These are phyloP conservation scores for Allantophomopsis cytisporea DNA, from an alignment of 2,329 filamentous ascomycete species.

Conservation along the genomic window DNA sequence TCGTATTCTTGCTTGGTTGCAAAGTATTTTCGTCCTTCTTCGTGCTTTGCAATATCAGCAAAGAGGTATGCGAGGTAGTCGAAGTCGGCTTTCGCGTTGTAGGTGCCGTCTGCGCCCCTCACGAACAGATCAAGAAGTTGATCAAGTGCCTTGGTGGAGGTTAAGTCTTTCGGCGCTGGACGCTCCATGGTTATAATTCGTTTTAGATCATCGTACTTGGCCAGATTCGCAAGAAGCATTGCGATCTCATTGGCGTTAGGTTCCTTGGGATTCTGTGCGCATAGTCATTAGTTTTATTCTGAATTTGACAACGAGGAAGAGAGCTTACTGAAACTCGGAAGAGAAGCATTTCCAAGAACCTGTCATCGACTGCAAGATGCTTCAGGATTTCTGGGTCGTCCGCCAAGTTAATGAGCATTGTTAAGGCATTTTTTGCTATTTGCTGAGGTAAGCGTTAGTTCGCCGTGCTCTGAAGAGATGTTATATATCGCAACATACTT, in stretches of 20 bases:
- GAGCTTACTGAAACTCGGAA: conserved; percentile 51
- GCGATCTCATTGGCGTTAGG: conserved; percentile 71
- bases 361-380: conserved; percentile 61
- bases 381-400: conserved; percentile 65
- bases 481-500: conserved; percentile 29
- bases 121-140: conserved; percentile 95
- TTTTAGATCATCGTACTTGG: conserved; percentile 65
- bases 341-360: conserved; percentile 65
- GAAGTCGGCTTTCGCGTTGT: conserved; percentile 76
- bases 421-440: conserved; percentile 87
- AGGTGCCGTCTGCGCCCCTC: conserved; percentile 68
- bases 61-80: conserved; percentile 94
- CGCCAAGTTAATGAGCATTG: conserved; percentile 77
- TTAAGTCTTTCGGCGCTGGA: conserved; percentile 53
- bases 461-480: neutral
- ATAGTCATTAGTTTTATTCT: neutral
- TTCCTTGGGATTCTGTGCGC: conserved; percentile 51
- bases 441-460: conserved; percentile 32
- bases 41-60: conserved; percentile 78
- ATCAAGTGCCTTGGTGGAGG: conserved; percentile 64
- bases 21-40: conserved; percentile 63
- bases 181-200: conserved; percentile 57
- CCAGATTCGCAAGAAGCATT: conserved; percentile 88
- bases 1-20: conserved; percentile 64
- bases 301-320: neutral